Evolutionary conservation across 148 eudicot species (phyloP).

Genomic region (Polygonum maritimum): DNA sequence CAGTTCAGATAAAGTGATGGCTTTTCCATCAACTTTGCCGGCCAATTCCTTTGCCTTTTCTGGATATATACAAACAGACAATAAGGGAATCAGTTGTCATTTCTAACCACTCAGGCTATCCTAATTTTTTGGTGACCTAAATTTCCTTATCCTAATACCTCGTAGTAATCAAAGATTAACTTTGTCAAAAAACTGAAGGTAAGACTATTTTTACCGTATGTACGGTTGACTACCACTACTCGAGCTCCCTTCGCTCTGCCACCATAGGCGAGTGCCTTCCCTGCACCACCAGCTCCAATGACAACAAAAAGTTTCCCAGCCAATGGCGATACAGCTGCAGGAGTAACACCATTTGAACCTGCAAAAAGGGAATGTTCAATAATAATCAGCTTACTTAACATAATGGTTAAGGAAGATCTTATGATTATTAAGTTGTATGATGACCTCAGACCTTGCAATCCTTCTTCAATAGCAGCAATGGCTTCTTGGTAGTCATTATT

Average conservation of each 20-base stretch:
- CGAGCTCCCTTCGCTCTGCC: too few species aligned
- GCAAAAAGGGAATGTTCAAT: conserved; percentile 1
- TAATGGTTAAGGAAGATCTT: neutral
- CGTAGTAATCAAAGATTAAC: neutral
- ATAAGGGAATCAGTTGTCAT: neutral
- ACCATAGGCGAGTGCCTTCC: too few species aligned
- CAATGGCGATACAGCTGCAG: conserved; percentile 44
- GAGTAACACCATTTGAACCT: conserved; percentile 25
- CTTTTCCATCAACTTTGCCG: conserved; percentile 55
- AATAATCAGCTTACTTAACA: neutral
- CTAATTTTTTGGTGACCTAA: too few species aligned
- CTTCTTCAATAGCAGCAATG: conserved; percentile 34
- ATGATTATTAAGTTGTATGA: neutral
- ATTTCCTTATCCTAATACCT: too few species aligned
- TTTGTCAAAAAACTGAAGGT: neutral
- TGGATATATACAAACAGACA: conserved; percentile 8
- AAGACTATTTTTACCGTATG: too few species aligned
- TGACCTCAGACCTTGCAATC: conserved; percentile 19
- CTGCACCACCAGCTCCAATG: neutral
- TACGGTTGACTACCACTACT: too few species aligned
- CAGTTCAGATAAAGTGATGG: conserved; percentile 54
- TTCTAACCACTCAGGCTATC: neutral
- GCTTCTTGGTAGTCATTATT: conserved; percentile 33
- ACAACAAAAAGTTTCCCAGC: conserved; percentile 67
- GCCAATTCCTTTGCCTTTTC: conserved; percentile 59